Evolutionary conservation across 2,329 filamentous ascomycete genomes (phyloP), one percentile per base, ranked within the genome.

Genomic region (Trematosphaeria pertusa): DNA sequence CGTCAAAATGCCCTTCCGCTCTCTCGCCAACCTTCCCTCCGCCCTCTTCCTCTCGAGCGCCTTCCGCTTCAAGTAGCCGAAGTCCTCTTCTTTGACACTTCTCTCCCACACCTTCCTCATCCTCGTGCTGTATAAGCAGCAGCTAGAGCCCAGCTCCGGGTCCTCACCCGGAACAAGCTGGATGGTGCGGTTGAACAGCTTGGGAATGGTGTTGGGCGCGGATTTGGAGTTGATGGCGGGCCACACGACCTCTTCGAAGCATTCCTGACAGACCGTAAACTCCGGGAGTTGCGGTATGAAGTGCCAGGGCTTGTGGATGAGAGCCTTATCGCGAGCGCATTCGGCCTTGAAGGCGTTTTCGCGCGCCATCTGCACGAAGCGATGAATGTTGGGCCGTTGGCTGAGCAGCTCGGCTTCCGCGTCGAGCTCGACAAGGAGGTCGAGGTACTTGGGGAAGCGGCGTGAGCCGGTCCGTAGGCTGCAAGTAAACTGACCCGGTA

Each of bases 181-280:
- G 18, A 84, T 78, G 11, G 82, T 78, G 45, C 80, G 78, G 52
- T 83, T 84, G 48, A 73, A 66, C 3, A 63, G 24, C 8, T 57
- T 58, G 0, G 70, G 67, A 2, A 73, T 47, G 3, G 58, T 52
- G 9, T 54, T 73, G 30, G 79, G 72, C 3, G 79, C 75, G 21
- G 79, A 75, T 4, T 81, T 75, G 22, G 57, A 48, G 9, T 53
- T 48, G 35, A 86, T 73, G 39, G 84, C 76, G 1, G 91, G 91
- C 71, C 82, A 84, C n/a, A 96, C 83, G 1, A 90, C 82, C 17
- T 90, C 85, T 12, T 89, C 83, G 67, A 88, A 96, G 70, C 92
- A 97, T 70, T 93, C 89, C 54, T 88, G 85, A 71, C 92, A 97
- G 3, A 96, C 87, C 1, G 88, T 91, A 61, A 96, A 84, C 37